phyloP scores from a whole-genome alignment of 805 yeast species.

The Candida pini region DNA sequence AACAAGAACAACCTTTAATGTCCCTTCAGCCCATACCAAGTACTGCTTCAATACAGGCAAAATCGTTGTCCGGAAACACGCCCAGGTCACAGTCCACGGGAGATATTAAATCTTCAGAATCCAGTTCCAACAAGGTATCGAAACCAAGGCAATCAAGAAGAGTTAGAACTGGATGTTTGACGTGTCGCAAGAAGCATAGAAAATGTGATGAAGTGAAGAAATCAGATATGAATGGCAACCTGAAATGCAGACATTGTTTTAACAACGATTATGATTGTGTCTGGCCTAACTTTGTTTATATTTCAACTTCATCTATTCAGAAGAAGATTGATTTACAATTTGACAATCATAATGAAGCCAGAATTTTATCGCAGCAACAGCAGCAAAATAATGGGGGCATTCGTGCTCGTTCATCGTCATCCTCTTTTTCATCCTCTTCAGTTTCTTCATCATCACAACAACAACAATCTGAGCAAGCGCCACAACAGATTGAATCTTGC shows the following conservation, averaged over 20 bases:
- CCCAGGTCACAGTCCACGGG: too few relatives aligned
- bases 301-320: not conserved
- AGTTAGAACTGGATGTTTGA: conserved; percentile 38
- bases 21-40: too few relatives aligned
- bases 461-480: not conserved
- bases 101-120: too few relatives aligned
- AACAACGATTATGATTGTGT: conserved; percentile 8
- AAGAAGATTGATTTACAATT: too few relatives aligned
- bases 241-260: conserved; percentile 12
- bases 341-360: too few relatives aligned
- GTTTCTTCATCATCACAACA: not conserved
- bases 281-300: conserved; percentile 11
- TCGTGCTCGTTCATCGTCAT: too few relatives aligned
- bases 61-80: too few relatives aligned
- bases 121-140: not conserved
- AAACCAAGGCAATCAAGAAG: conserved; percentile 4
- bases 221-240: conserved; percentile 5
- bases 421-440: too few relatives aligned
- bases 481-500: not conserved
- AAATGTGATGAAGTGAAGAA: conserved; percentile 40
- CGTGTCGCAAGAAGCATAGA: conserved; percentile 46
- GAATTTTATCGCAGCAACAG: too few relatives aligned
- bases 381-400: too few relatives aligned
- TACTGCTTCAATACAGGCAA: too few relatives aligned
- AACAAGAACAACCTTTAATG: too few relatives aligned